phyloP scores from a whole-genome alignment of 169 alveolate species.

The Cyclospora cayetanensis region DNA sequence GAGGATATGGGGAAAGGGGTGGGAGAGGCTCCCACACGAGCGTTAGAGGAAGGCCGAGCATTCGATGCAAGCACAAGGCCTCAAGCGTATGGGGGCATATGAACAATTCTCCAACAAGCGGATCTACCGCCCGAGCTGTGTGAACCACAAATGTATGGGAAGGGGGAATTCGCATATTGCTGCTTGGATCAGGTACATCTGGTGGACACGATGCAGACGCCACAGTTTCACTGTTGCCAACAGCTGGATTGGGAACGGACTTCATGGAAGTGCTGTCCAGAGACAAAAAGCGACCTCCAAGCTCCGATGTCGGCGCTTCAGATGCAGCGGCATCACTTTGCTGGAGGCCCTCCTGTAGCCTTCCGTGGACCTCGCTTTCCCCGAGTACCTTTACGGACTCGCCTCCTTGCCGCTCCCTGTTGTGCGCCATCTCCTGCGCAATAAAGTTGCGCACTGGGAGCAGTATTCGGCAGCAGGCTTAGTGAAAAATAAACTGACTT shows the following conservation, averaged over 20 bases:
- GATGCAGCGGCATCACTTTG: no score
- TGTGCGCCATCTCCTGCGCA: no score
- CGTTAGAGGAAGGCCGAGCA: conserved; percentile 30
- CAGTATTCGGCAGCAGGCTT: no score
- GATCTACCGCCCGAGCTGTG: conserved; percentile 38
- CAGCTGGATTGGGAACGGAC: not conserved
- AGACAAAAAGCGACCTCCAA: not conserved
- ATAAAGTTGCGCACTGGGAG: no score
- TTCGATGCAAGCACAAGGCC: conserved; percentile 19
- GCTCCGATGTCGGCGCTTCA: not conserved
- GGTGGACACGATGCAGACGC: not conserved
- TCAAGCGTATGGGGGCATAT: conserved; percentile 53
- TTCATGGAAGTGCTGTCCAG: not conserved
- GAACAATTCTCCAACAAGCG: conserved; percentile 38
- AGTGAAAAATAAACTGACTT: no score
- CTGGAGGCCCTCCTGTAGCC: no score
- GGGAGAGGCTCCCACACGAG: conserved; percentile 28
- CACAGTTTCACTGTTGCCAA: not conserved
- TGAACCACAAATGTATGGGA: not conserved
- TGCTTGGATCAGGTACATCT: not conserved
- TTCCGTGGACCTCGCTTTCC: no score
- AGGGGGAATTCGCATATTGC: not conserved
- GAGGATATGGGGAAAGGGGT: not conserved
- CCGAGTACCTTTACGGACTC: no score
- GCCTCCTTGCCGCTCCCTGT: no score